Conservation (phyloP, 352 stramenopile genomes). For the Pythium dissotocum region DNA sequence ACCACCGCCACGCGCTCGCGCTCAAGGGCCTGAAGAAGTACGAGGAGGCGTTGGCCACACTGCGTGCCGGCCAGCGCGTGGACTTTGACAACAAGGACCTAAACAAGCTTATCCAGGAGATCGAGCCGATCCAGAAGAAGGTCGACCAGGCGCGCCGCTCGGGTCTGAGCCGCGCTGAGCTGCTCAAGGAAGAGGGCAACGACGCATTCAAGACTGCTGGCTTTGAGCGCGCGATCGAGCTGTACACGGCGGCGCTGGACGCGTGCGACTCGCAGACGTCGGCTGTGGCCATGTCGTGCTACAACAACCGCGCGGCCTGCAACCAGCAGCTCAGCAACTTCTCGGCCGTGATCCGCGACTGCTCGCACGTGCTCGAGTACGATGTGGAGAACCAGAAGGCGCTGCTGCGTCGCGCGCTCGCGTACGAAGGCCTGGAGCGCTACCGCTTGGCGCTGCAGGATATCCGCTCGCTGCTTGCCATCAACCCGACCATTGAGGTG, state of each 20-base stretch:
- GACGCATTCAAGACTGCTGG: slow-evolving; percentile 90
- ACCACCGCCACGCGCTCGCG: slow-evolving; percentile 93
- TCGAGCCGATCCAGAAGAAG: slow-evolving; percentile 77
- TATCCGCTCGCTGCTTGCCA: slow-evolving; percentile 79
- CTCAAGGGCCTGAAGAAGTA: slow-evolving; percentile 89
- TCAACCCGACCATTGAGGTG: slow-evolving; percentile 90
- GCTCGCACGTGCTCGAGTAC: slow-evolving; percentile 93
- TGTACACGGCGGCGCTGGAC: slow-evolving; percentile 94
- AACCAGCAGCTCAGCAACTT: slow-evolving; percentile 98
- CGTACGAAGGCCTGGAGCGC: slow-evolving; percentile 95
- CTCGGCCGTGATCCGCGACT: slow-evolving; percentile 94
- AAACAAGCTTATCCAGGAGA: slow-evolving; percentile 78
- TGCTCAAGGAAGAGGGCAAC: slow-evolving; percentile 94
- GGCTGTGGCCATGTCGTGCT: slow-evolving; percentile 90
- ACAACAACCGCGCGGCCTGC: slow-evolving; percentile 95
- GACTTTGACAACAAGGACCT: slow-evolving; percentile 88
- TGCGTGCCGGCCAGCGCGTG: slow-evolving; percentile 71
- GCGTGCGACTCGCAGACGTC: slow-evolving; percentile 67
- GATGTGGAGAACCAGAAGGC: slow-evolving; percentile 96
- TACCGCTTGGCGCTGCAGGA: slow-evolving; percentile 91
- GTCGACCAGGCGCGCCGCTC: slow-evolving; percentile 62
- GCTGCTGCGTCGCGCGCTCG: slow-evolving; percentile 91
- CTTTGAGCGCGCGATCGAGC: slow-evolving; percentile 91
- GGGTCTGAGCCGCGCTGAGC: slow-evolving; percentile 79
- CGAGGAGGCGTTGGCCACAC: slow-evolving; percentile 70